Percentiles rank a stretch among this genome's conserved stretches.
Evolutionary conservation across 2,329 filamentous ascomycete genomes (phyloP).

Genomic region (Didymosphaeria variabile): DNA sequence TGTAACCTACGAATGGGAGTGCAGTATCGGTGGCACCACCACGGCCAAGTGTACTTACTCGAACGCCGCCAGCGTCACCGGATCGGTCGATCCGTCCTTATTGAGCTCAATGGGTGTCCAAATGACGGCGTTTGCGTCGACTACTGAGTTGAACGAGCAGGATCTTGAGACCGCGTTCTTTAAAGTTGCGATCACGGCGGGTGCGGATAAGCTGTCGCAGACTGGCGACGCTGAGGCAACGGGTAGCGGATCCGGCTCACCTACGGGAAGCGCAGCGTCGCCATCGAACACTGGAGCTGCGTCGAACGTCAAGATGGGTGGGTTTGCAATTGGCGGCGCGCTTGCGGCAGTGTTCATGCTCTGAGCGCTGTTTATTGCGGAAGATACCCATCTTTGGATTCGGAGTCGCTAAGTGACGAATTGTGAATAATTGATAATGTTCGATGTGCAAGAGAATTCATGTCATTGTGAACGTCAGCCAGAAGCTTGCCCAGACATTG

Average conservation of each 20-base stretch:
- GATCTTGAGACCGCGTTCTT: background rate
- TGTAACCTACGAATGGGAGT: slow-evolving; percentile 5
- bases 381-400: background rate
- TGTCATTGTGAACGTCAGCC: background rate
- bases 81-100: background rate
- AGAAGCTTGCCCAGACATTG: background rate
- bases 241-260: background rate
- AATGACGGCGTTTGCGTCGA: background rate
- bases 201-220: slow-evolving; percentile 8
- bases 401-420: background rate
- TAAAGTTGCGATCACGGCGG: slow-evolving; percentile 3
- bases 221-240: background rate
- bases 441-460: background rate
- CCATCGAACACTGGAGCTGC: background rate
- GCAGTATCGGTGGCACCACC: background rate
- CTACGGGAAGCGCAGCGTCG: background rate
- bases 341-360: slow-evolving; percentile 9
- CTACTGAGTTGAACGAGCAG: background rate
- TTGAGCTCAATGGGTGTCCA: background rate
- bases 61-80: background rate
- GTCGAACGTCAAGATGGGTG: slow-evolving; percentile 1
- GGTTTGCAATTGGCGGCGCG: background rate
- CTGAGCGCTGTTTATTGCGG: background rate
- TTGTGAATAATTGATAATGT: background rate
- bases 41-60: slow-evolving; percentile 2